phyloP scores from a whole-genome alignment of 768 basidiomycete species.

The Suillus hirtellus region DNA sequence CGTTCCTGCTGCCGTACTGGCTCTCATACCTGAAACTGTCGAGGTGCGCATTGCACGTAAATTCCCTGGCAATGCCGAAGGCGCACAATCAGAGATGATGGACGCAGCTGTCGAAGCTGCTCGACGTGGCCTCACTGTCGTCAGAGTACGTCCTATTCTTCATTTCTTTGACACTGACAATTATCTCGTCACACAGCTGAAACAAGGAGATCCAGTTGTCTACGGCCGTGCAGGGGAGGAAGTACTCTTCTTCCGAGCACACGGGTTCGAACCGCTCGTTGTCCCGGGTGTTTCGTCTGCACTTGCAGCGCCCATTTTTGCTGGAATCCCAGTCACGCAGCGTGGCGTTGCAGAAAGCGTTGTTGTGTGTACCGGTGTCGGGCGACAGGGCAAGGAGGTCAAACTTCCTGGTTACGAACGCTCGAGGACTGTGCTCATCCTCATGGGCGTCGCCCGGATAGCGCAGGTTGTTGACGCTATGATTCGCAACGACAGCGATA shows the following conservation, averaged over 20 bases:
- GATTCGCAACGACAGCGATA: conserved; percentile 17
- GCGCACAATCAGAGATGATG: conserved; percentile 95
- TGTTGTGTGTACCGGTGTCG: conserved; percentile 92
- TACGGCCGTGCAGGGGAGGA: conserved; percentile 97
- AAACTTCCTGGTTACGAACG: conserved; percentile 87
- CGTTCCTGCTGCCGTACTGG: conserved; percentile 85
- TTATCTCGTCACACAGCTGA: conserved; percentile 53
- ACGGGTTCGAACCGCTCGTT: conserved; percentile 81
- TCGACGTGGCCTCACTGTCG: conserved; percentile 75
- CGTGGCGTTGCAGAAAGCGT: conserved; percentile 91
- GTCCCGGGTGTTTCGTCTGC: conserved; percentile 91
- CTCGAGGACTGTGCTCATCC: conserved; percentile 73
- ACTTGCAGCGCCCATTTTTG: conserved; percentile 86
- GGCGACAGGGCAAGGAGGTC: conserved; percentile 79
- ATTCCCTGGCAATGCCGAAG: conserved; percentile 96
- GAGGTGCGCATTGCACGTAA: conserved; percentile 91
- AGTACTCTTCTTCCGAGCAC: conserved; percentile 85
- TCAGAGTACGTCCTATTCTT: conserved; percentile 58
- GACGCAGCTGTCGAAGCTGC: conserved; percentile 86
- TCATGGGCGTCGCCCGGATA: conserved; percentile 96
- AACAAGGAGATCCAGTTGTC: conserved; percentile 96
- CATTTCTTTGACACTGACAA: neutral
- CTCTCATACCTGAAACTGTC: conserved; percentile 71
- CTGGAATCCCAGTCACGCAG: conserved; percentile 92
- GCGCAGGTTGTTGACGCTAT: conserved; percentile 69